Conservation (phyloP, 768 basidiomycete species). For the Trametes coccinea region DNA sequence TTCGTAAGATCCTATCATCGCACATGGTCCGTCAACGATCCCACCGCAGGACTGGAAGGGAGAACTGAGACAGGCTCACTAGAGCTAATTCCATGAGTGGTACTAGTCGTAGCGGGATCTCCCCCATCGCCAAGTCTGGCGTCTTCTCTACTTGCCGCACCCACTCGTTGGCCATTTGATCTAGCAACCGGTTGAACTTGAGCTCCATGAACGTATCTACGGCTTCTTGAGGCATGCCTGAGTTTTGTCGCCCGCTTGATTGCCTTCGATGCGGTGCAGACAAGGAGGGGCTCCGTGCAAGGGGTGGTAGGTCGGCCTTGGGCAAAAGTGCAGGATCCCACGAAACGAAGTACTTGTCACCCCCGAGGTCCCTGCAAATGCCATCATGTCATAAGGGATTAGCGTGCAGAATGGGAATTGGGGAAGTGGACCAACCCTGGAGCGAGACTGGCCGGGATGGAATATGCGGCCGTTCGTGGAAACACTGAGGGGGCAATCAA, state of each 20-base stretch:
- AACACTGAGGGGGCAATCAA: constrained; percentile 3
- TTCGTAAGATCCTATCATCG: constrained; percentile 20
- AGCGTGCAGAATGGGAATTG: no score
- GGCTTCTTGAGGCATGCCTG: constrained; percentile 8
- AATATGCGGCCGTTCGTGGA: constrained; percentile 14
- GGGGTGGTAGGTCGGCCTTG: background rate
- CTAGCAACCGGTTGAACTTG: constrained; percentile 12
- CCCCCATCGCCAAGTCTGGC: constrained; percentile 8
- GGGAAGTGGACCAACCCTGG: constrained; percentile 9
- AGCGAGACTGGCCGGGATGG: constrained; percentile 19
- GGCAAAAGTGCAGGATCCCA: constrained; percentile 21
- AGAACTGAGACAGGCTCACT: background rate
- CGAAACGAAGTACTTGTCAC: constrained; percentile 18
- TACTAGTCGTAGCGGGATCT: constrained; percentile 2
- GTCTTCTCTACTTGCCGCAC: constrained; percentile 5
- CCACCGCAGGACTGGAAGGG: background rate
- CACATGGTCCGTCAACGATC: no score
- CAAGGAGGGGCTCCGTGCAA: background rate
- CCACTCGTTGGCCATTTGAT: constrained; percentile 18
- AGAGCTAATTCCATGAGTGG: constrained; percentile 19
- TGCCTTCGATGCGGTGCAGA: background rate
- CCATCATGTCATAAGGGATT: background rate
- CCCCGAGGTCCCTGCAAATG: constrained; percentile 18
- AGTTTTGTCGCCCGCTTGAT: background rate
- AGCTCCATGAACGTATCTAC: constrained; percentile 19